A percentile compares a stretch with the other conserved stretches of the same genome.
Conservation (phyloP, 768 basidiomycete species). For the Nidularia sp. region DNA sequence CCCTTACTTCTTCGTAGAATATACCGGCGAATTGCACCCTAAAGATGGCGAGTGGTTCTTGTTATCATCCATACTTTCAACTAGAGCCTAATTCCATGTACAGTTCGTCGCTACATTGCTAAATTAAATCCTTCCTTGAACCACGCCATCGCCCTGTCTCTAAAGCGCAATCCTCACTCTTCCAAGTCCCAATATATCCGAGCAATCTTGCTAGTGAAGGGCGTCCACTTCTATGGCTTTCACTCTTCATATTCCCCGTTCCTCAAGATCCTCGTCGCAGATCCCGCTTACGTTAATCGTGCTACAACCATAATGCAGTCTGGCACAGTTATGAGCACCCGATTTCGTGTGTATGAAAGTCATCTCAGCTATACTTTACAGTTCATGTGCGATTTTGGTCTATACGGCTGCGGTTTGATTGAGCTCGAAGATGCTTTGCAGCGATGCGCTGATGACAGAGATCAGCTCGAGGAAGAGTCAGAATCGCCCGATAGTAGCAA, state of each 20-base stretch:
- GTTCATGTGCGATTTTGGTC: constrained; percentile 91
- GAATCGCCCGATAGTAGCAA: constrained; percentile 24
- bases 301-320: constrained; percentile 75
- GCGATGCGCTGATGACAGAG: constrained; percentile 32
- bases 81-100: constrained; percentile 1
- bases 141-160: constrained; percentile 77
- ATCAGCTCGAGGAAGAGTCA: neutral
- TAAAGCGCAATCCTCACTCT: constrained; percentile 67
- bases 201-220: constrained; percentile 83
- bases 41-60: constrained; percentile 44
- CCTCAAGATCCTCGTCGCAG: constrained; percentile 76
- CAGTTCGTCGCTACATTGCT: constrained; percentile 72
- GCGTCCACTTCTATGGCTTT: constrained; percentile 95
- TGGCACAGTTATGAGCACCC: constrained; percentile 76
- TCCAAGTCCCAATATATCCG: constrained; percentile 61
- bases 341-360: constrained; percentile 81
- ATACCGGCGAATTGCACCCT: constrained; percentile 61
- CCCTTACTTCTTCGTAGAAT: constrained; percentile 92
- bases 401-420: constrained; percentile 92
- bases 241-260: constrained; percentile 81
- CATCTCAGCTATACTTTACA: constrained; percentile 88
- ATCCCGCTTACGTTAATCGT: constrained; percentile 68
- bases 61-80: neutral
- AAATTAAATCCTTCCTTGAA: constrained; percentile 76
- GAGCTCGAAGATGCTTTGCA: constrained; percentile 67